Conservation (phyloP, 1,284 basidiomycete species). For the Malassezia restricta region DNA sequence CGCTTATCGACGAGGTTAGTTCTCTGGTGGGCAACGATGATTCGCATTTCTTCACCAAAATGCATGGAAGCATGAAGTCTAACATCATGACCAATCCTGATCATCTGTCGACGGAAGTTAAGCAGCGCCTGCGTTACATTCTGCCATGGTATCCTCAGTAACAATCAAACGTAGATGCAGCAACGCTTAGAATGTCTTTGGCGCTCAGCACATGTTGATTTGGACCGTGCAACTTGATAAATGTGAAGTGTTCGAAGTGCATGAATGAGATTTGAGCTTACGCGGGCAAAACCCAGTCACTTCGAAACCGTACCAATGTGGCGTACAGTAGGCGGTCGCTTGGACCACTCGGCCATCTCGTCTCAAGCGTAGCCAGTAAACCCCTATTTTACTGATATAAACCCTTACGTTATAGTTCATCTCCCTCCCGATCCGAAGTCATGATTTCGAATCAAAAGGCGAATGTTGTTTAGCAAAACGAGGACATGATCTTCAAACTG, state of each 20-base stretch:
- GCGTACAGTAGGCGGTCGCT: constrained; percentile 25
- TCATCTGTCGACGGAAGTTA: constrained; percentile 57
- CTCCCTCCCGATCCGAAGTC: background rate
- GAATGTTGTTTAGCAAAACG: constrained; percentile 41
- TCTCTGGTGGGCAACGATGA: constrained; percentile 21
- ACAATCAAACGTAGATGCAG: no score
- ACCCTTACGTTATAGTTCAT: no score
- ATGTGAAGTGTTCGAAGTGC: constrained; percentile 18
- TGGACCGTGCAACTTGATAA: background rate
- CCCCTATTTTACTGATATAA: no score
- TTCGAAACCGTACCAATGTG: constrained; percentile 12
- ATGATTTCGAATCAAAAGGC: constrained; percentile 34
- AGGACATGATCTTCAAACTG: constrained; percentile 34
- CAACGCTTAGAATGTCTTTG: background rate
- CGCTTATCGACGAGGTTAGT: constrained; percentile 67
- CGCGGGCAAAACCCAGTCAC: constrained; percentile 35
- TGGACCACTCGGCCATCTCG: constrained; percentile 47
- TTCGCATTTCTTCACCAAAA: constrained; percentile 15
- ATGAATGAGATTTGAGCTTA: constrained; percentile 46
- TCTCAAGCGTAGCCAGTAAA: constrained; percentile 1
- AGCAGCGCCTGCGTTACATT: constrained; percentile 64
- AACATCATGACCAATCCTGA: constrained; percentile 63
- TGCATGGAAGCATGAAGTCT: constrained; percentile 32
- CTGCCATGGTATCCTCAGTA: constrained; percentile 48
- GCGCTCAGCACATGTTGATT: background rate